Base-by-base conservation (phyloP, 805 yeast species). In the Ogataea haglerorum region DNA sequence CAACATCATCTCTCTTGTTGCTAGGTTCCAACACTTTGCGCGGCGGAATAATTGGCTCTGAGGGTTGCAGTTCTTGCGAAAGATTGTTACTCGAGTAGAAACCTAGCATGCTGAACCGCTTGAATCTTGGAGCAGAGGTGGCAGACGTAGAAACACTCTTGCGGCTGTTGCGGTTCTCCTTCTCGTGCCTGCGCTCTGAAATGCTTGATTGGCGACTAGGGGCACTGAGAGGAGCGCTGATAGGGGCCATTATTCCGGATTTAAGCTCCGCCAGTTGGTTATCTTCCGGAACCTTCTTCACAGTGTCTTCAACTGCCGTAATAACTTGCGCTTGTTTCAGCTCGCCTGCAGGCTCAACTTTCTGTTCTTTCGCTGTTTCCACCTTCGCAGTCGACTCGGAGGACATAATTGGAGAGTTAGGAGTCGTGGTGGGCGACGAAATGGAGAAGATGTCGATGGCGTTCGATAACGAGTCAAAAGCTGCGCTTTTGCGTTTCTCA, bases 21-120 rank as follows among this genome's bases (percentile, higher is more conserved):
- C 41, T 36, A 15, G 51, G 46, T 34, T 50, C 49, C 26, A 50
- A 26, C 10, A 42, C 45, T 16, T 23, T 45, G 34, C 51, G 42
- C 10, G 54, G 28, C 6, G 45, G 35, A 4, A 43, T 14, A 1
- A 36, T 19, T n/a, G 13, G 29, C 32, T 13, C 27, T 12, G 22
- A 29, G 9, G 15, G 38, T 28, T 30, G 39, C 32, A 28, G 30
- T 28, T 44, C 45, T 17, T 43, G 47, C 10, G 54, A 43, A 8
- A 42, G 34, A 24, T 36, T 43, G 31, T 34, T 48, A 25, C 45
- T 47, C 4, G 56, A 43, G 36, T 61, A 61, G 40, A 61, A 61
- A 14, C 60, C 56, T 7, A 61, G 46, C 49, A 61, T 53, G 47
- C 65, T 61, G 43, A 61, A 61, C 39, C 66, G 47, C 38, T 54